phyloP scores from a whole-genome alignment of 805 yeast species.

The Wickerhamiella brachini region DNA sequence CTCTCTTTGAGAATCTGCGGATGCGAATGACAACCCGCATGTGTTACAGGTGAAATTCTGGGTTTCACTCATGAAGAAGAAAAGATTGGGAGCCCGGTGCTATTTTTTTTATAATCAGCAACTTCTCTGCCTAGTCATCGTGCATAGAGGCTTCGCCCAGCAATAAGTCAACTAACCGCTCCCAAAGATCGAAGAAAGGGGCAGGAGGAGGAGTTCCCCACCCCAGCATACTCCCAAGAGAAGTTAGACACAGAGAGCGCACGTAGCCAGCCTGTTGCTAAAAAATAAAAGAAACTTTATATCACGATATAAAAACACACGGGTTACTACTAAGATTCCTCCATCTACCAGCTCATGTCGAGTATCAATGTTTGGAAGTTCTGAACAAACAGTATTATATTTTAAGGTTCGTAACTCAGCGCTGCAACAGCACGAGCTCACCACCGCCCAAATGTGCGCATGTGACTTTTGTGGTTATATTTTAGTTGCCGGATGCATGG shows the following conservation, averaged over 20 bases:
- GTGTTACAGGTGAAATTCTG: conserved; percentile 65
- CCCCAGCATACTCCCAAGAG: no score
- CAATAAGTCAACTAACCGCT: no score
- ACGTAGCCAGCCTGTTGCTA: not conserved
- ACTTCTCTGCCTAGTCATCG: not conserved
- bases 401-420: not conserved
- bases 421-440: not conserved
- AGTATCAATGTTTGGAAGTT: not conserved
- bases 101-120: not conserved
- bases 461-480: not conserved
- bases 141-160: not conserved
- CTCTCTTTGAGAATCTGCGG: conserved; percentile 72
- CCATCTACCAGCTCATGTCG: not conserved
- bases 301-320: not conserved
- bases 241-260: no score
- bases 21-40: conserved; percentile 66
- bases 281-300: not conserved
- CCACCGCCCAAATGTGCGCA: not conserved
- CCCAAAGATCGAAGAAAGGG: no score
- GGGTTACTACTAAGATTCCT: not conserved
- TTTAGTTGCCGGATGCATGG: not conserved
- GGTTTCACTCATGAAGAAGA: conserved; percentile 3
- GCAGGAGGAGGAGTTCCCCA: no score
- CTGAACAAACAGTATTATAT: not conserved
- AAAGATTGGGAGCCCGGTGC: not conserved